Evolutionary conservation across 116 monocot species (phyloP).

Genomic region (Dioscorea cayenensis): DNA sequence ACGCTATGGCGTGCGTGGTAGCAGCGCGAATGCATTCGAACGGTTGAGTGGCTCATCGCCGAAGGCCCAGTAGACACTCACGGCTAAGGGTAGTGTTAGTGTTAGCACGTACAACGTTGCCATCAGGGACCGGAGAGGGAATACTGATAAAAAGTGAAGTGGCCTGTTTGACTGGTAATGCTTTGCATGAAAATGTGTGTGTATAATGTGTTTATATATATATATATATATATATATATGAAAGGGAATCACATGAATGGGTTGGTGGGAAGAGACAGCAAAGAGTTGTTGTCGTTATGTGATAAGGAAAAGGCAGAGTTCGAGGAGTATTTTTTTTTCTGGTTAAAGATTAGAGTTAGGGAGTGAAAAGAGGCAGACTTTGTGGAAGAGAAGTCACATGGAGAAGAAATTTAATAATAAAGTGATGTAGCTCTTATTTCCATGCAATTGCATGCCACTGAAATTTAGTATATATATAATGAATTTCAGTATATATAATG

Average conservation of each 20-base stretch:
- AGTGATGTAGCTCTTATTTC: background rate
- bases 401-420: background rate
- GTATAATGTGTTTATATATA: no score
- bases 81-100: constrained; percentile 79
- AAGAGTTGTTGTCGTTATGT: no score
- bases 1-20: constrained; percentile 54
- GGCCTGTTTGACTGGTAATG: constrained; percentile 45
- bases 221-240: no score
- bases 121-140: constrained; percentile 22
- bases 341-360: background rate
- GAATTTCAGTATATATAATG: no score
- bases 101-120: constrained; percentile 79
- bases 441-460: no score
- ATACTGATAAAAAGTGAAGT: no score
- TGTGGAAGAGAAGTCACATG: constrained; percentile 8
- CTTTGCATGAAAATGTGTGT: constrained; percentile 1
- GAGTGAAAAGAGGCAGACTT: background rate
- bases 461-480: no score
- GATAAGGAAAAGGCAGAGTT: background rate
- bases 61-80: constrained; percentile 84
- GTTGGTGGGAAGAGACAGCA: no score
- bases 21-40: constrained; percentile 72
- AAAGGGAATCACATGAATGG: no score
- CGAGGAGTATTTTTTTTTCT: background rate
- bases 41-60: constrained; percentile 67